phyloP scores from a whole-genome alignment of 2,329 filamentous ascomycete species.

The Chaetomium globosum region DNA sequence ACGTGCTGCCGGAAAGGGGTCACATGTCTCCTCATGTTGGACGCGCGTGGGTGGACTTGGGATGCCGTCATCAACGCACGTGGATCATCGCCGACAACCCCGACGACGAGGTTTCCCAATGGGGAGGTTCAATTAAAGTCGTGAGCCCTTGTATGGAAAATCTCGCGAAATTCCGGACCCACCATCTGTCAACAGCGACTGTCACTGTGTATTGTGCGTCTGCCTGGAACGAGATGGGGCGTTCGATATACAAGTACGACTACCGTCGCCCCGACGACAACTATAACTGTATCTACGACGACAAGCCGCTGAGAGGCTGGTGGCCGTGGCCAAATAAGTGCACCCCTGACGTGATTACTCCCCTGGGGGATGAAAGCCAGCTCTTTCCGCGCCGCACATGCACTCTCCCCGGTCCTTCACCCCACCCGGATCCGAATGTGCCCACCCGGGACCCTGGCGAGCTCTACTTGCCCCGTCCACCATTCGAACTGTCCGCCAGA shows the following conservation, averaged over 20 bases:
- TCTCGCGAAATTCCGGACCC: neutral
- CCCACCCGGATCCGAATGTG: too few species aligned
- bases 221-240: neutral
- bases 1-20: conserved; percentile 6
- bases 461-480: too few species aligned
- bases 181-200: neutral
- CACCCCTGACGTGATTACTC: too few species aligned
- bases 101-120: neutral
- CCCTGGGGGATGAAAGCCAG: too few species aligned
- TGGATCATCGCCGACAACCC: conserved; percentile 8
- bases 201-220: neutral
- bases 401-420: too few species aligned
- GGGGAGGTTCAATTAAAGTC: neutral
- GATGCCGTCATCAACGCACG: neutral
- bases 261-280: neutral
- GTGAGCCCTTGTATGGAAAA: neutral
- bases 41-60: neutral
- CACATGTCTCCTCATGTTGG: neutral
- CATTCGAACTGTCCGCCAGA: too few species aligned
- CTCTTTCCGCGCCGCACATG: too few species aligned
- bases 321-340: conserved; percentile 14
- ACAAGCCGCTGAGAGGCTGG: conserved; percentile 11
- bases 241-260: neutral
- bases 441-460: too few species aligned
- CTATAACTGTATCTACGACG: conserved; percentile 14